These are phyloP conservation scores for Theileria equi DNA, from an alignment of 169 alveolate genomes.

Conservation along the genomic window DNA sequence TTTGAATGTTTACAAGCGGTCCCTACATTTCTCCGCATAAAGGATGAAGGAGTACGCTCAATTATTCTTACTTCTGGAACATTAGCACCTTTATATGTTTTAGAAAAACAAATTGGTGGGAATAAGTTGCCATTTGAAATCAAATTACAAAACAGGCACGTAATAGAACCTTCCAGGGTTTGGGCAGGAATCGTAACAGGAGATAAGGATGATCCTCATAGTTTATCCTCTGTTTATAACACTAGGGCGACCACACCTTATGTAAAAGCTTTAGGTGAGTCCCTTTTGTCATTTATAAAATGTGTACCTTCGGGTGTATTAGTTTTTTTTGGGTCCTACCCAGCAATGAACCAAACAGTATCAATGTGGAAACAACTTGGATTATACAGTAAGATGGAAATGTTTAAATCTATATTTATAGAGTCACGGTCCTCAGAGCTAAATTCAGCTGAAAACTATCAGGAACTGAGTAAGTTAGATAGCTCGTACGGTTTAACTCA, in stretches of 20 bases:
- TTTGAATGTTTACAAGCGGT: constrained; percentile 61
- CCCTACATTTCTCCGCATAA: constrained; percentile 49
- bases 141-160: constrained; percentile 89
- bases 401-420: constrained; percentile 73
- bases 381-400: constrained; percentile 61
- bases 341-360: constrained; percentile 80
- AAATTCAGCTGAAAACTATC: constrained; percentile 42
- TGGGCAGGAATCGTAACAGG: constrained; percentile 77
- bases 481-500: constrained; percentile 12
- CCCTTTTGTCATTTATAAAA: constrained; percentile 75
- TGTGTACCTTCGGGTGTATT: constrained; percentile 83
- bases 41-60: constrained; percentile 77
- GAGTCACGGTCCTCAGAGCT: constrained; percentile 57
- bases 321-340: constrained; percentile 84
- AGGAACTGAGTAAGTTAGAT: background rate
- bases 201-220: constrained; percentile 9
- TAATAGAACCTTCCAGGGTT: constrained; percentile 80
- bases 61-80: constrained; percentile 93
- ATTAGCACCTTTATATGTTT: constrained; percentile 87
- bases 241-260: constrained; percentile 71
- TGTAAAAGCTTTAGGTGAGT: constrained; percentile 54
- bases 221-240: constrained; percentile 78
- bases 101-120: constrained; percentile 85
- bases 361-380: constrained; percentile 81
- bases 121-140: constrained; percentile 80